These are phyloP conservation scores for Nitzschia palea DNA, from an alignment of 108 stramenopile species.

Conservation along the genomic window DNA sequence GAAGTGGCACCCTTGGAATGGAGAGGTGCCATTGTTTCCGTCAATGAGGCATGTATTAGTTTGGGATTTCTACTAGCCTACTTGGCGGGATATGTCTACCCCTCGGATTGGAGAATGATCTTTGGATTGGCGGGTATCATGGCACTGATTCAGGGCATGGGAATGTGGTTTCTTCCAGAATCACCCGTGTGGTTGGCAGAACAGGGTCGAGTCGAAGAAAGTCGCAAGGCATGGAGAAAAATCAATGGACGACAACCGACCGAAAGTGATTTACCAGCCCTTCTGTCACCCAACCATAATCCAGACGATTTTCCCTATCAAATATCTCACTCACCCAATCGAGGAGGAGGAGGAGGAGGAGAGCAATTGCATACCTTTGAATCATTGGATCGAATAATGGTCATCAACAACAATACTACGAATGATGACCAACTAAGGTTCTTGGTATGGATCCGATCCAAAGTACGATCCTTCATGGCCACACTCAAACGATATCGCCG, in stretches of 20 bases:
- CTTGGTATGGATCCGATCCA: background rate
- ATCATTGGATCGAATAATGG: background rate
- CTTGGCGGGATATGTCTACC: slow-evolving; percentile 39
- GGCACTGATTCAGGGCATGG: slow-evolving; percentile 63
- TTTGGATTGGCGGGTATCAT: slow-evolving; percentile 58
- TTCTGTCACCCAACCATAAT: too few relatives aligned
- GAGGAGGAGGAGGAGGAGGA: too few relatives aligned
- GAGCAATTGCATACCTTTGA: background rate
- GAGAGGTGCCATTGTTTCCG: slow-evolving; percentile 71
- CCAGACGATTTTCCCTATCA: background rate
- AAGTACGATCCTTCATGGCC: background rate
- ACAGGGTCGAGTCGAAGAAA: slow-evolving; percentile 40
- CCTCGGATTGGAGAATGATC: slow-evolving; percentile 52
- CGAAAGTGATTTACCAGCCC: too few relatives aligned
- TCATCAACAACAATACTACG: background rate
- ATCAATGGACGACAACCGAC: slow-evolving; percentile 22
- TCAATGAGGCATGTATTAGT: slow-evolving; percentile 76
- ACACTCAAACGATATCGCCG: slow-evolving; percentile 25
- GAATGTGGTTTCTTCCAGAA: slow-evolving; percentile 72
- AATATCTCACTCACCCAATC: too few relatives aligned
- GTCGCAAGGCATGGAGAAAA: slow-evolving; percentile 18
- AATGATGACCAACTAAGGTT: background rate
- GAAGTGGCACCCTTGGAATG: slow-evolving; percentile 64
- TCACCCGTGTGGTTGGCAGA: slow-evolving; percentile 65
- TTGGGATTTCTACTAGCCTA: slow-evolving; percentile 75